Conservation (phyloP, 2,329 filamentous ascomycete species). For the Leptodontidium sp. region DNA sequence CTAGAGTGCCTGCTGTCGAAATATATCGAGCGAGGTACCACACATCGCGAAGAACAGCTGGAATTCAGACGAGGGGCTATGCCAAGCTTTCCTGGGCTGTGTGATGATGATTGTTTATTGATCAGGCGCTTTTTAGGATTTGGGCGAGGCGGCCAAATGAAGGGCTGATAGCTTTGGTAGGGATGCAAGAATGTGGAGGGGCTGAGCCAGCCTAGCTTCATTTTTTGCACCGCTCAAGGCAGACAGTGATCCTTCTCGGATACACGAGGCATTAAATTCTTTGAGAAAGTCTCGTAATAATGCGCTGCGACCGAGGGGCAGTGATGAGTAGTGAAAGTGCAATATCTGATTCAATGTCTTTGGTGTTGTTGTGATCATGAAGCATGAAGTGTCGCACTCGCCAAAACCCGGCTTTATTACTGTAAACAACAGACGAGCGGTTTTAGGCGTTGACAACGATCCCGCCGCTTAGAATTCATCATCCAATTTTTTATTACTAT, state of each 20-base stretch:
- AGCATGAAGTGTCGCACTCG: too few relatives aligned
- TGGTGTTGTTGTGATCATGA: too few relatives aligned
- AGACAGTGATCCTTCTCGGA: background rate
- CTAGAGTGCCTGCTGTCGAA: background rate
- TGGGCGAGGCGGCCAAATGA: background rate
- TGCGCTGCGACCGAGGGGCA: background rate
- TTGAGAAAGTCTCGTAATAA: background rate
- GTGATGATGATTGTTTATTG: background rate
- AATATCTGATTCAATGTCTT: background rate
- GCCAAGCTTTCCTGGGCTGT: background rate
- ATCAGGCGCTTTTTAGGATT: background rate
- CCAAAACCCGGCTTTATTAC: too few relatives aligned
- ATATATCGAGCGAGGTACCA: background rate
- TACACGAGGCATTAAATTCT: background rate
- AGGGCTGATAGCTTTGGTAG: background rate
- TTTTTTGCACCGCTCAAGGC: background rate
- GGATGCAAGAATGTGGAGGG: background rate
- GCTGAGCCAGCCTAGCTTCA: conserved; percentile 7
- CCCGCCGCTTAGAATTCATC: too few relatives aligned
- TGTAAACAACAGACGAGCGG: too few relatives aligned
- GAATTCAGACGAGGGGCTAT: background rate
- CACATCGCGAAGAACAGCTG: background rate
- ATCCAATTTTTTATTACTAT: too few relatives aligned
- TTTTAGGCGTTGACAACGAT: too few relatives aligned
- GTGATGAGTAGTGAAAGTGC: background rate